These are phyloP conservation scores for Glaciozyma martinii DNA, from an alignment of 768 basidiomycete genomes.

Conservation along the genomic window DNA sequence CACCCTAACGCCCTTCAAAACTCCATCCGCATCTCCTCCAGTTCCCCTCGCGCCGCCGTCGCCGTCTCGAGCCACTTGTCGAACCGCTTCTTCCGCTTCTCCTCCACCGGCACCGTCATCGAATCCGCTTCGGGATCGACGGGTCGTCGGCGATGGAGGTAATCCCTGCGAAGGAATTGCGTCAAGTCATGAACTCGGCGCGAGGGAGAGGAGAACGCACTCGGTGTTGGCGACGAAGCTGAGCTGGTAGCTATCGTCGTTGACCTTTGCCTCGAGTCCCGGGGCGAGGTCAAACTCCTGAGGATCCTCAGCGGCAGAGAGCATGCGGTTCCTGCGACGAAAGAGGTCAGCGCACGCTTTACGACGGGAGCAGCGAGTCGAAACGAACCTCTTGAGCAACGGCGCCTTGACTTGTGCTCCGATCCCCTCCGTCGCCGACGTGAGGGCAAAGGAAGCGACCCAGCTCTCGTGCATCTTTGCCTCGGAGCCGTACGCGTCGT, in stretches of 20 bases:
- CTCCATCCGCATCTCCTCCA: neutral
- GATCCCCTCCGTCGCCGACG: conserved; percentile 43
- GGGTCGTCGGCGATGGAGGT: conserved; percentile 7
- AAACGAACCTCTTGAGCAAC: conserved; percentile 36
- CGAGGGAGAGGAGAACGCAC: neutral
- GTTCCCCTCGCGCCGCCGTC: neutral
- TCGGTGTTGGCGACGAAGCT: conserved; percentile 37
- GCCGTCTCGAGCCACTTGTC: conserved; percentile 18
- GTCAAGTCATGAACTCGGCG: too few species aligned
- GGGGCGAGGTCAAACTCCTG: conserved; percentile 19
- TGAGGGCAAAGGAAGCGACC: conserved; percentile 43
- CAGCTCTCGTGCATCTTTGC: conserved; percentile 44
- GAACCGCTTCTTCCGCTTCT: conserved; percentile 21
- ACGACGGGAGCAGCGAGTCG: too few species aligned
- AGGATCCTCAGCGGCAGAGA: conserved; percentile 17
- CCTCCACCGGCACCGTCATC: neutral
- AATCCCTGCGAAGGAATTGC: conserved; percentile 5
- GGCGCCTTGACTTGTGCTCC: conserved; percentile 41
- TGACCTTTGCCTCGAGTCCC: conserved; percentile 25
- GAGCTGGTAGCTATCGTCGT: conserved; percentile 37
- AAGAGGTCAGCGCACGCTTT: neutral
- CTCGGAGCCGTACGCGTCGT: conserved; percentile 41
- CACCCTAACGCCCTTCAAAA: too few species aligned
- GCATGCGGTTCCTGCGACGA: conserved; percentile 13
- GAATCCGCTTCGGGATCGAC: neutral